Evolutionary conservation across 2,329 filamentous ascomycete genomes (phyloP).

Genomic region (Cercospora janseana): DNA sequence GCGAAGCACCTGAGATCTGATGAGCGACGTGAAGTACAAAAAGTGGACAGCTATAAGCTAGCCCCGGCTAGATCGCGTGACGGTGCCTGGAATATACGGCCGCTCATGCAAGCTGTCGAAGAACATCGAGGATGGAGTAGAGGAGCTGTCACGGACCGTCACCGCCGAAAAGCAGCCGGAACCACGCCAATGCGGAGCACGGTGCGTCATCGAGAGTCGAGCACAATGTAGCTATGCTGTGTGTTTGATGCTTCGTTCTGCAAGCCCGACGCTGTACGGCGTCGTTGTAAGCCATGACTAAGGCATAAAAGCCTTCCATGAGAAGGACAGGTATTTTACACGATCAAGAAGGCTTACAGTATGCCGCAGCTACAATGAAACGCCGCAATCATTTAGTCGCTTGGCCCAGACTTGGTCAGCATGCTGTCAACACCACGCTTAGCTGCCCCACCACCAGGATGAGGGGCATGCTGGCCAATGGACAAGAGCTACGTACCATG

Average conservation of each 20-base stretch:
- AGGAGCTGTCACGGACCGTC: neutral
- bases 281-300: constrained; percentile 1
- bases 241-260: neutral
- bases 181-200: constrained; percentile 2
- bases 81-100: constrained; percentile 2
- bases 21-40: neutral
- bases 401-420: constrained; percentile 4
- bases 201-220: constrained; percentile 2
- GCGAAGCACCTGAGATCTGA: neutral
- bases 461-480: constrained; percentile 17
- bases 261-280: neutral
- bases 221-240: constrained; percentile 1
- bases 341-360: neutral
- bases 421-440: constrained; percentile 7
- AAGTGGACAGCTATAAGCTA: constrained; percentile 7
- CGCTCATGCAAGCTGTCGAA: neutral
- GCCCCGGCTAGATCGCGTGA: neutral
- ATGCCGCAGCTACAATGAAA: neutral
- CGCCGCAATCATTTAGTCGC: neutral
- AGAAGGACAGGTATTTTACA: neutral
- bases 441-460: constrained; percentile 17
- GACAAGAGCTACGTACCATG: constrained; percentile 17
- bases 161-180: constrained; percentile 7
- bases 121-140: constrained; percentile 4
- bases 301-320: neutral